Evolutionary conservation across 169 alveolate species (phyloP).

Genomic region (Cystoisospora suis): DNA sequence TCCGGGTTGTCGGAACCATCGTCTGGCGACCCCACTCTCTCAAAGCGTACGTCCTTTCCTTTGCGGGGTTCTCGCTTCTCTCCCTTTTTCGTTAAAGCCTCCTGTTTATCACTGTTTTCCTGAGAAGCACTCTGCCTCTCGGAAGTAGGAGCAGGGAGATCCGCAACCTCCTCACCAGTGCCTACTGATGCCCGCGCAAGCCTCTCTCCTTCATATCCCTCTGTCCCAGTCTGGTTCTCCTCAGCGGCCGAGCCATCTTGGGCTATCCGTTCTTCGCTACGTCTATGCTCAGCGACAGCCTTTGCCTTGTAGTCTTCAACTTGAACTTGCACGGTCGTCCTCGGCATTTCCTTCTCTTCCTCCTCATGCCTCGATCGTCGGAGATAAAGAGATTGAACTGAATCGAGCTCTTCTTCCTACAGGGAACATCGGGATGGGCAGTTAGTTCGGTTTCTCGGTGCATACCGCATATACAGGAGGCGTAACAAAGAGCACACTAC

Average conservation of each 20-base stretch:
- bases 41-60: too few species aligned
- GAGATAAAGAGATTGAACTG: background rate
- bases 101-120: too few species aligned
- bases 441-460: too few species aligned
- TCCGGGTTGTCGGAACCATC: too few species aligned
- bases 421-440: too few species aligned
- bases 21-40: too few species aligned
- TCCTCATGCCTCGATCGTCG: background rate
- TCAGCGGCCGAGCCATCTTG: background rate
- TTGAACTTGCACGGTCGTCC: background rate
- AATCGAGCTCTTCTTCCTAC: conserved; percentile 10
- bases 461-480: too few species aligned
- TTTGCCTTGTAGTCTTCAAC: background rate
- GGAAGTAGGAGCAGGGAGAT: background rate
- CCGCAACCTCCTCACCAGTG: background rate
- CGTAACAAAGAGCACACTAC: too few species aligned
- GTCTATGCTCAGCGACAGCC: background rate
- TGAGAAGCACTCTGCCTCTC: too few species aligned
- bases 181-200: background rate
- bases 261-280: background rate
- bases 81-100: too few species aligned
- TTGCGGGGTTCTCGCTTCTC: too few species aligned
- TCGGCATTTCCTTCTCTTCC: background rate
- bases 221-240: background rate
- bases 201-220: background rate